phyloP scores from a whole-genome alignment of 2,329 filamentous ascomycete genomes.

The Dactylonectria estremocensis region DNA sequence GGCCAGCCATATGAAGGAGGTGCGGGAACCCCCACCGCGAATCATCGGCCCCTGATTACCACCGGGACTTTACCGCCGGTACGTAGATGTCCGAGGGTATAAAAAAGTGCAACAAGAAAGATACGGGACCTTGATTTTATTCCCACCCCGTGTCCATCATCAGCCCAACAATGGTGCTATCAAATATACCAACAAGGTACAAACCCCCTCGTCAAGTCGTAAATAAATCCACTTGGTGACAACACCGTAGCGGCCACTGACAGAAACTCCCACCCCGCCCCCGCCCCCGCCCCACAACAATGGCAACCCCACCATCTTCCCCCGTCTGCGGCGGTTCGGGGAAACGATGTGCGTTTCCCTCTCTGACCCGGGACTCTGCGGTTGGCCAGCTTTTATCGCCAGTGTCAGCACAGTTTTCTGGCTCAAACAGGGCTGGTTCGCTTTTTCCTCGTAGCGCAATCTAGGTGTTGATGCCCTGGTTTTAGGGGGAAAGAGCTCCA shows the following conservation, averaged over 20 bases:
- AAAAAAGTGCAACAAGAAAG: background rate
- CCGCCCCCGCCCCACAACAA: constrained; percentile 20
- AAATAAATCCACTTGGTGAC: constrained; percentile 7
- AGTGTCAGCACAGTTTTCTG: background rate
- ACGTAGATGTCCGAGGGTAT: background rate
- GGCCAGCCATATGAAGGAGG: background rate
- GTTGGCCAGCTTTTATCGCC: background rate
- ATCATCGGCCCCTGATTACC: background rate
- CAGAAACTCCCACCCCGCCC: constrained; percentile 6
- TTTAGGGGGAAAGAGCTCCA: background rate
- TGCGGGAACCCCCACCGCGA: constrained; percentile 8
- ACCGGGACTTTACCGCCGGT: background rate
- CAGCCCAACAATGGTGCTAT: background rate
- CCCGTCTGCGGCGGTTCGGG: constrained; percentile 12
- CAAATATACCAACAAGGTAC: background rate
- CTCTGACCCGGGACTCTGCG: background rate
- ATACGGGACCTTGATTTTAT: background rate
- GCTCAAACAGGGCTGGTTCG: background rate
- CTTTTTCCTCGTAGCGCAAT: background rate
- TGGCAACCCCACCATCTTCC: constrained; percentile 26
- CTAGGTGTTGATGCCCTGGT: background rate
- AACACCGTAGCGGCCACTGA: background rate
- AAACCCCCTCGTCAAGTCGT: background rate
- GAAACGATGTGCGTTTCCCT: background rate
- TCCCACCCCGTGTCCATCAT: background rate